Percentiles rank a stretch among this genome's conserved stretches.
phyloP scores from a whole-genome alignment of 371 early-diverging fungal species.

The Actinomortierella wolfii region DNA sequence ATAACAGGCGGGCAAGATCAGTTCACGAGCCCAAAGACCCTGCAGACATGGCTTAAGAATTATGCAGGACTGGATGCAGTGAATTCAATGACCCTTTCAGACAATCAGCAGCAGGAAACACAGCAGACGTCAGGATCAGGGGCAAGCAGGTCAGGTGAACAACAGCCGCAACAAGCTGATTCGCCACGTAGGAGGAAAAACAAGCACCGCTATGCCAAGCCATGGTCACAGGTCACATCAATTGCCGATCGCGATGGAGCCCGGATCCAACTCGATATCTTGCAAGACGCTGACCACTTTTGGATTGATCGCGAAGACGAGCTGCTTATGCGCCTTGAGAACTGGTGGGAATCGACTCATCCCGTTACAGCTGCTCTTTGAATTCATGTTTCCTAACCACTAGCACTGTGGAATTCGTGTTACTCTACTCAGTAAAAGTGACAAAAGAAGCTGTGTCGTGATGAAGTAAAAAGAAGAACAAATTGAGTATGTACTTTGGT shows the following conservation, averaged over 20 bases:
- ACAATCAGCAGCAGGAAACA: background rate
- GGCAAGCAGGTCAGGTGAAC: constrained; percentile 7
- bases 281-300: constrained; percentile 36
- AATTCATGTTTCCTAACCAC: too few relatives aligned
- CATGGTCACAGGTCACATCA: too few relatives aligned
- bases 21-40: constrained; percentile 35
- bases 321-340: constrained; percentile 20
- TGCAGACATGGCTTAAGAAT: constrained; percentile 32
- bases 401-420: too few relatives aligned
- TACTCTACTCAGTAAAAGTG: too few relatives aligned
- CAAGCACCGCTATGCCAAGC: too few relatives aligned
- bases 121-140: constrained; percentile 2
- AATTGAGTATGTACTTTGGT: too few relatives aligned
- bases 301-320: constrained; percentile 40
- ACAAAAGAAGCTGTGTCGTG: too few relatives aligned
- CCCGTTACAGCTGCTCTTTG: background rate
- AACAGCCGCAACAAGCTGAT: too few relatives aligned
- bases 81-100: background rate
- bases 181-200: too few relatives aligned
- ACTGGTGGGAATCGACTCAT: constrained; percentile 28
- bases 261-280: constrained; percentile 35
- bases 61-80: constrained; percentile 19
- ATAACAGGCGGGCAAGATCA: constrained; percentile 39
- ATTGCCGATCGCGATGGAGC: constrained; percentile 16
- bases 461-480: too few relatives aligned